Percentiles rank a stretch among this genome's conserved stretches.
These are phyloP conservation scores for Neofusicoccum umdonicola DNA, from an alignment of 2,329 filamentous ascomycete species.

Conservation along the genomic window DNA sequence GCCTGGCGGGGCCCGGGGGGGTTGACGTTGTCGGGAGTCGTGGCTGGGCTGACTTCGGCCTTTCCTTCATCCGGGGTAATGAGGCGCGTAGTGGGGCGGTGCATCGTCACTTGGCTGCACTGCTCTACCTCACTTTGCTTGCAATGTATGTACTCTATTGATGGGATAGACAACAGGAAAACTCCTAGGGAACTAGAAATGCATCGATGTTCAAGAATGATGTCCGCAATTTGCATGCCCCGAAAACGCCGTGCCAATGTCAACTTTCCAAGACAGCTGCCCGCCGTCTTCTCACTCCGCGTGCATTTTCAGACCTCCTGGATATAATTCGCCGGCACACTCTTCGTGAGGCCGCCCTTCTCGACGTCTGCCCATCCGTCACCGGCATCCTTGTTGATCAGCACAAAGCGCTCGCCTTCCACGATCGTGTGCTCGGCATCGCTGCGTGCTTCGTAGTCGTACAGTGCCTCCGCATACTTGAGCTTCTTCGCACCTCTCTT, in stretches of 20 bases:
- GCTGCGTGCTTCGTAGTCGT: conserved; percentile 83
- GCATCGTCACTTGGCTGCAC: not conserved
- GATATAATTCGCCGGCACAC: conserved; percentile 92
- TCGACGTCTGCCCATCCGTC: conserved; percentile 98
- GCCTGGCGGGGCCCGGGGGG: conserved; percentile 16
- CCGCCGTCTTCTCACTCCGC: not conserved
- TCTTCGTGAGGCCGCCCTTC: conserved; percentile 79
- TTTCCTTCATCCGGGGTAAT: conserved; percentile 17
- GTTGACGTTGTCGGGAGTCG: conserved; percentile 17
- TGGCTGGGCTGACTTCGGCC: conserved; percentile 12
- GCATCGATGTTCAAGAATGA: not conserved
- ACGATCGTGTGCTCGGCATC: conserved; percentile 86
- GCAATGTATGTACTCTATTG: not conserved
- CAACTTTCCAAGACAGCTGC: not conserved
- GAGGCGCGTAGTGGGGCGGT: conserved; percentile 3
- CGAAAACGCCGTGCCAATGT: conserved; percentile 3
- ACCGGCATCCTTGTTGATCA: conserved; percentile 82
- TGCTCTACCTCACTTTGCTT: not conserved
- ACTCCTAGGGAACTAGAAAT: not conserved
- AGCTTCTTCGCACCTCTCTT: conserved; percentile 89
- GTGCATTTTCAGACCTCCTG: conserved; percentile 55
- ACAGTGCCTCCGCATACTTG: conserved; percentile 88
- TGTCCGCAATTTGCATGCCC: not conserved
- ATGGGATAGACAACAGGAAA: not conserved
- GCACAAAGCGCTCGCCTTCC: conserved; percentile 87